Evolutionary conservation across 768 basidiomycete species (phyloP).

Genomic region (Leccinum ochraceum): DNA sequence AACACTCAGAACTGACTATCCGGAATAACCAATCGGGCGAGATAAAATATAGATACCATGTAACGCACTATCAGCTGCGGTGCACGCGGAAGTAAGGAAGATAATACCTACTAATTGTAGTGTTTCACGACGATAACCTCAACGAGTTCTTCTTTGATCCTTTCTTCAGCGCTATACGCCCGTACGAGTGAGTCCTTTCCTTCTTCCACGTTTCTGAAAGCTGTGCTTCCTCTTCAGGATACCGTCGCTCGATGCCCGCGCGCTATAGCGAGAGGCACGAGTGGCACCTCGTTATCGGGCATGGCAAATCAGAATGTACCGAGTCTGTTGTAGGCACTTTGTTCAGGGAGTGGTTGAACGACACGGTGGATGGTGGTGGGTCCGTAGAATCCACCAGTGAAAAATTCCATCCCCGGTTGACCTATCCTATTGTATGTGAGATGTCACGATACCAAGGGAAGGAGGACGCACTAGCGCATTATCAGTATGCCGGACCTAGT

Average conservation of each 20-base stretch:
- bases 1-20: not conserved
- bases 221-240: conserved; percentile 42
- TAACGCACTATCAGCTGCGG: not conserved
- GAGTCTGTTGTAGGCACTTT: conserved; percentile 47
- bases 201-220: conserved; percentile 53
- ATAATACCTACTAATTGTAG: conserved; percentile 44
- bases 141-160: conserved; percentile 47
- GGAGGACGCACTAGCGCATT: conserved; percentile 48
- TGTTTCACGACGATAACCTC: conserved; percentile 57
- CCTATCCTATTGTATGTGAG: conserved; percentile 33
- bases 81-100: not conserved
- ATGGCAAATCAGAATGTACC: conserved; percentile 58
- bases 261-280: conserved; percentile 47
- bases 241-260: conserved; percentile 40
- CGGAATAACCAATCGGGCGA: not conserved
- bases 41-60: not conserved
- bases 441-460: not conserved
- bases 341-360: conserved; percentile 55
- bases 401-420: conserved; percentile 60
- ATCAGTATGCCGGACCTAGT: conserved; percentile 57
- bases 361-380: conserved; percentile 65
- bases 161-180: conserved; percentile 43
- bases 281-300: conserved; percentile 50
- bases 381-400: conserved; percentile 58
- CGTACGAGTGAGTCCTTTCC: conserved; percentile 52